phyloP scores from a whole-genome alignment of 345 rosid genomes.

The Eucalyptus erythrocorys region DNA sequence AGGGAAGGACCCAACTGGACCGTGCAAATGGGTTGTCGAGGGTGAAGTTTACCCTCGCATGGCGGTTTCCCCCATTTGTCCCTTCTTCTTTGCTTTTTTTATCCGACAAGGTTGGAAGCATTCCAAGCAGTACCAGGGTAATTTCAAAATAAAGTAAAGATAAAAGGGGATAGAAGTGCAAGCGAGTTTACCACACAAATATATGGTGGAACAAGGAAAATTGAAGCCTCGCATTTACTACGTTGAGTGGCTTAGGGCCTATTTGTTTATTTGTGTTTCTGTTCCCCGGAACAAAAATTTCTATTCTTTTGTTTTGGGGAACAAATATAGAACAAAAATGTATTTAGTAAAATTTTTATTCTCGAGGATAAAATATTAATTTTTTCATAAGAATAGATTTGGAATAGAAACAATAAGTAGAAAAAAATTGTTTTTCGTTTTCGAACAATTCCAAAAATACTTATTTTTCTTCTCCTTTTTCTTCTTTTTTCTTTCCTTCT shows the following conservation, averaged over 20 bases:
- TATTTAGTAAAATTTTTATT: too few species aligned
- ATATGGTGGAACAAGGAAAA: neutral
- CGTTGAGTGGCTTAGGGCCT: neutral
- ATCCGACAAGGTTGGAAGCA: neutral
- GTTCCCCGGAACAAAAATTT: too few species aligned
- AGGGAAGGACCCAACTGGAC: neutral
- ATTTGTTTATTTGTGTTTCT: too few species aligned
- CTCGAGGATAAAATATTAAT: too few species aligned
- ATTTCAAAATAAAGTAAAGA: neutral
- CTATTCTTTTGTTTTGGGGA: too few species aligned
- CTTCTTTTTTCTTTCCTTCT: too few species aligned
- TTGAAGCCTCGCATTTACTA: neutral
- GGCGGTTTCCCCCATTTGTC: neutral
- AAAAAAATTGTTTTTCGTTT: too few species aligned
- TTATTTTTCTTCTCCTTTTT: too few species aligned
- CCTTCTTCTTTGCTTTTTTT: neutral
- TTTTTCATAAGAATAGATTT: too few species aligned
- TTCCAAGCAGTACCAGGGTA: neutral
- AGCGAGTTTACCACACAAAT: neutral
- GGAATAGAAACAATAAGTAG: too few species aligned
- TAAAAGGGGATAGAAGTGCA: neutral
- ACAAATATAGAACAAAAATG: too few species aligned
- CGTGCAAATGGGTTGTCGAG: neutral
- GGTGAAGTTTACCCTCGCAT: neutral
- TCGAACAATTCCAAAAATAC: too few species aligned